Evolutionary conservation across 768 basidiomycete species (phyloP).

Genomic region (Butyriboletus loyo): DNA sequence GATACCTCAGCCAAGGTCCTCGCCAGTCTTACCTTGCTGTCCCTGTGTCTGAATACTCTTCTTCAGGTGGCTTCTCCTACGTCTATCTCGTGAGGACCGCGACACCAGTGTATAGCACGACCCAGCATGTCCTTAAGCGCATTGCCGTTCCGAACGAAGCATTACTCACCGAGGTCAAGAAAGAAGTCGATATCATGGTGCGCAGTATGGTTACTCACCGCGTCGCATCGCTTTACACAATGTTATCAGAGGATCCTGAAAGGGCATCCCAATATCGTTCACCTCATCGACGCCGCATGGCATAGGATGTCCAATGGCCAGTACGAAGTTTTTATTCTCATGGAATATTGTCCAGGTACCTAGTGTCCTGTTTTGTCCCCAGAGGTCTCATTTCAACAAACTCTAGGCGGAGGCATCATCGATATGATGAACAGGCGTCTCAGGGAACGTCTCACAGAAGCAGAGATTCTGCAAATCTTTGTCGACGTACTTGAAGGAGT

Average conservation of each 20-base stretch:
- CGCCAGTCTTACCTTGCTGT: constrained; percentile 3
- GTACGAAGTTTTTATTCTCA: constrained; percentile 96
- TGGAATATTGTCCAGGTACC: constrained; percentile 94
- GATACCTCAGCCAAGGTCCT: constrained; percentile 92
- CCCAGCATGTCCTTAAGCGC: constrained; percentile 94
- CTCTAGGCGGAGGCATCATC: constrained; percentile 91
- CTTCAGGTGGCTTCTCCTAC: constrained; percentile 91
- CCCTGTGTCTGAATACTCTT: constrained; percentile 14
- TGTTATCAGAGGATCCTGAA: constrained; percentile 73
- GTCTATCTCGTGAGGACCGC: constrained; percentile 93
- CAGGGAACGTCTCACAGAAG: constrained; percentile 90
- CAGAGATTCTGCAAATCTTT: constrained; percentile 97
- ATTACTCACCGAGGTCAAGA: constrained; percentile 91
- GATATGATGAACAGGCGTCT: constrained; percentile 99
- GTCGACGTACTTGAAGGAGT: constrained; percentile 97
- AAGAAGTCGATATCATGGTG: constrained; percentile 99
- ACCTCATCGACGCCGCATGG: constrained; percentile 95
- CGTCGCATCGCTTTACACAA: constrained; percentile 26
- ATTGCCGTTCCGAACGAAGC: constrained; percentile 89
- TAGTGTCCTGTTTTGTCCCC: background rate
- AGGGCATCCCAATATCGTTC: constrained; percentile 93
- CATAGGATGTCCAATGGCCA: constrained; percentile 77
- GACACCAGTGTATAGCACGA: constrained; percentile 84
- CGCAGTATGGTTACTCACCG: constrained; percentile 21
- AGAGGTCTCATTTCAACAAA: constrained; percentile 9